Conservation (phyloP, 2,329 filamentous ascomycete species). For the Colletotrichum abscissum region DNA sequence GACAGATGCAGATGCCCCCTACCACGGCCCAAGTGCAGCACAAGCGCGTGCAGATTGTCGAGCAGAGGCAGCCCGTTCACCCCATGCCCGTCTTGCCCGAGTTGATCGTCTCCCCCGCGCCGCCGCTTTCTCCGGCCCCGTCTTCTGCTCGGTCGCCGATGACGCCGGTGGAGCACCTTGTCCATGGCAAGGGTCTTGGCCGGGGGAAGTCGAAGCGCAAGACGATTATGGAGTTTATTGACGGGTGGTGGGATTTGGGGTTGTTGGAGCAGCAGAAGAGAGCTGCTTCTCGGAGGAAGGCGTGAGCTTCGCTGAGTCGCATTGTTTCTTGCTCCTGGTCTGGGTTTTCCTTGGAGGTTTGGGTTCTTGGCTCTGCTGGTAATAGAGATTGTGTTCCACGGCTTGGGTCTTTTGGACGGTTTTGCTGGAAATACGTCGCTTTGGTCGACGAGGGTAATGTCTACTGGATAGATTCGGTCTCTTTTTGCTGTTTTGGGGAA, state of each 20-base stretch:
- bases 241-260: slow-evolving; percentile 67
- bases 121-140: slow-evolving; percentile 5
- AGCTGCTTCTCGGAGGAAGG: slow-evolving; percentile 7
- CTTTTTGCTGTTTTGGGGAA: background rate
- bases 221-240: slow-evolving; percentile 60
- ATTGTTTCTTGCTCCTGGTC: too few relatives aligned
- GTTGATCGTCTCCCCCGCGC: slow-evolving; percentile 32
- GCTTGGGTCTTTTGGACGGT: background rate
- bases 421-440: background rate
- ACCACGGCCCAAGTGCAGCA: slow-evolving; percentile 45
- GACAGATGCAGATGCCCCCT: slow-evolving; percentile 38
- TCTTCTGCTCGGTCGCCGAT: slow-evolving; percentile 38
- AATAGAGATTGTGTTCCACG: slow-evolving; percentile 3
- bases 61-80: slow-evolving; percentile 35
- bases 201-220: slow-evolving; percentile 51
- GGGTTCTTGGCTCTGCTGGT: slow-evolving; percentile 11
- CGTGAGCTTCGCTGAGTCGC: background rate
- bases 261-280: slow-evolving; percentile 58
- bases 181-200: slow-evolving; percentile 5
- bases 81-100: slow-evolving; percentile 27
- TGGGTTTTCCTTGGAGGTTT: background rate
- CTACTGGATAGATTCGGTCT: slow-evolving; percentile 30
- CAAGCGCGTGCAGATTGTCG: slow-evolving; percentile 27
- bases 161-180: slow-evolving; percentile 29
- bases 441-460: slow-evolving; percentile 22